Base-by-base conservation (phyloP, 2,329 filamentous ascomycete genomes). In the Zarea fungicola region DNA sequence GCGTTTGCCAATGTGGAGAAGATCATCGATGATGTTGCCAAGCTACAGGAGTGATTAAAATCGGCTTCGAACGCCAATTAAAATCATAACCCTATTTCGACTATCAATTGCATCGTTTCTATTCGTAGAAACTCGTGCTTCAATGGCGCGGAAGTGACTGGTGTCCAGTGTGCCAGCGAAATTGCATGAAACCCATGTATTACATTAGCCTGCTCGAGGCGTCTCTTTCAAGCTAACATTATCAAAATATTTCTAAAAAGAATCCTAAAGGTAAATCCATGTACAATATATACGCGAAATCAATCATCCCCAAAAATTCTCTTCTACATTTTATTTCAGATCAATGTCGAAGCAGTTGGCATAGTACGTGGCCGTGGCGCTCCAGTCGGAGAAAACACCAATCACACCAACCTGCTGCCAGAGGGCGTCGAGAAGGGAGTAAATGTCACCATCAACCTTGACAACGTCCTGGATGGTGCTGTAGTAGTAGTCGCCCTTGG, bases 341-440 rank as follows among this genome's bases (percentile, higher is more conserved):
- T 43, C 57, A 8, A 67, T 53, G 13, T 64, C 76, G 55, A 87
- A 81, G 66, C 84, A 88, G 58, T 85, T 88, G 54, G 83, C 84
- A 64, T 85, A 88, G 55, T 84, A 87, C 0, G 82, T 85, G 7
- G 80, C 76, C 0, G 83, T 85, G 10, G 80, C 78, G 14, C 78
- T 77, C 85, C 84, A 88, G 62, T 88, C 85, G 4, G 77, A 76
- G 57, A 88, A 88, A 53, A 88, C 73, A 5, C 73, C 81, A 25
- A 68, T 64, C 13, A 85, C 77, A 1, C 77, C 76, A 9, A 87
- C 77, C 56, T 87, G 66, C 54, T 74, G 70, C 3, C 72, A 77
- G 51, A 89, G 66, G 1, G 85, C 81, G 56, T 88, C 77, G 31
- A 88, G 61, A n/a, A 87, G 70, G 22, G 73, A 77, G 59, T 78